Evolutionary conservation across 768 basidiomycete species (phyloP).

Genomic region (Podaxis pistillaris): DNA sequence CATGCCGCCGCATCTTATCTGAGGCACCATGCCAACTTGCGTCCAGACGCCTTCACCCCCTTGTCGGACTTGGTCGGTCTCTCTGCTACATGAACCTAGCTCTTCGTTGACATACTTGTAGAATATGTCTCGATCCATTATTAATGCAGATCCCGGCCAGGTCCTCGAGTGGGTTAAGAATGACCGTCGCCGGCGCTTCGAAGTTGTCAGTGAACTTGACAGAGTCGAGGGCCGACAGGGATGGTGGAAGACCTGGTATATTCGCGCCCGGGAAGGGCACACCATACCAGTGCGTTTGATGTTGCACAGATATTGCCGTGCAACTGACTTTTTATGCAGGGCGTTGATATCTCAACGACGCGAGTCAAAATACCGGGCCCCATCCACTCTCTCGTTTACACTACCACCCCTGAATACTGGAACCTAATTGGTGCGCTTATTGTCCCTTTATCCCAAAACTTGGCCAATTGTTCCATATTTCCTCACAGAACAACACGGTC

Average conservation of each 20-base stretch:
- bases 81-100: not conserved
- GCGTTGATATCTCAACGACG: not conserved
- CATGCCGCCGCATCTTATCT: not conserved
- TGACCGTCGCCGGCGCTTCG: not conserved
- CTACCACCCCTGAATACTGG: conserved; percentile 8
- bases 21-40: conserved; percentile 1
- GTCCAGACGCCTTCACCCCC: conserved; percentile 4
- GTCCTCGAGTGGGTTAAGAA: not conserved
- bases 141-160: not conserved
- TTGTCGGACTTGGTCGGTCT: not conserved
- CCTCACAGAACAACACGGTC: not conserved
- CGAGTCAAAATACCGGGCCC: not conserved
- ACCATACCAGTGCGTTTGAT: not conserved
- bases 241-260: not conserved
- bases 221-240: not conserved
- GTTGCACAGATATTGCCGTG: not conserved
- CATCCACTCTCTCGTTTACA: not conserved
- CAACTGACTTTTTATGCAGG: not conserved
- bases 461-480: too few species aligned
- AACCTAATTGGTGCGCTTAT: not conserved
- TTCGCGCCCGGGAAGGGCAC: conserved; percentile 8
- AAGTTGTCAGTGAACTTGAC: not conserved
- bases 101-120: not conserved
- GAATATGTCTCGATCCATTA: not conserved
- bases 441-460: not conserved